Conservation (phyloP, 2,329 filamentous ascomycete genomes). For the Ascochyta viciae-villosae region DNA sequence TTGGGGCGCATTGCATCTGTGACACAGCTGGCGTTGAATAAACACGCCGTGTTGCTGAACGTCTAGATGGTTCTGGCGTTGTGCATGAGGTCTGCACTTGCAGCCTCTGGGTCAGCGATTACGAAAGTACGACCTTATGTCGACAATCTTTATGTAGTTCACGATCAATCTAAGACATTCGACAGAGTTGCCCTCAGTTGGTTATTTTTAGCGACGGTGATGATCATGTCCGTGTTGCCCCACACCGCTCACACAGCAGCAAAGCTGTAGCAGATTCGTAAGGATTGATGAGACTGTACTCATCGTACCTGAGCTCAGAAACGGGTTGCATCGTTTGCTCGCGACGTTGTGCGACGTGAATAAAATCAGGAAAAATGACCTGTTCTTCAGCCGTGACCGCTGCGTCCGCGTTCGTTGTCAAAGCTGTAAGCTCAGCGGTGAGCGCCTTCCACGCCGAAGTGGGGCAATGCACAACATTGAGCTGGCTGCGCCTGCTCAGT, state of each 20-base stretch:
- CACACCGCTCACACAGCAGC: conserved; percentile 9
- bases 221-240: conserved; percentile 25
- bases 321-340: too few relatives aligned
- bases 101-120: conserved; percentile 12
- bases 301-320: too few relatives aligned
- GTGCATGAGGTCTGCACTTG: conserved; percentile 14
- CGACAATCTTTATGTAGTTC: conserved; percentile 7
- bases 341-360: too few relatives aligned
- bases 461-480: conserved; percentile 36
- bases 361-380: too few relatives aligned
- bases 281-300: neutral
- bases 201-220: conserved; percentile 37
- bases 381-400: too few relatives aligned
- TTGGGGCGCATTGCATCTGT: conserved; percentile 9
- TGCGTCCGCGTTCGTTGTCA: neutral
- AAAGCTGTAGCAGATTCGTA: neutral
- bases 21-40: conserved; percentile 10
- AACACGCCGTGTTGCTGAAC: conserved; percentile 11
- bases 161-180: conserved; percentile 10
- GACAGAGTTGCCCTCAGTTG: neutral
- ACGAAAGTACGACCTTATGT: conserved; percentile 4
- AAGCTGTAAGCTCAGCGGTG: conserved; percentile 18
- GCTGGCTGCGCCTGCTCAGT: conserved; percentile 23
- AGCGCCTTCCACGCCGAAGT: conserved; percentile 29
- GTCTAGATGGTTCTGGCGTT: conserved; percentile 30